Base-by-base conservation (phyloP, 2,329 filamentous ascomycete genomes). In the Leptosphaerulina australis region DNA sequence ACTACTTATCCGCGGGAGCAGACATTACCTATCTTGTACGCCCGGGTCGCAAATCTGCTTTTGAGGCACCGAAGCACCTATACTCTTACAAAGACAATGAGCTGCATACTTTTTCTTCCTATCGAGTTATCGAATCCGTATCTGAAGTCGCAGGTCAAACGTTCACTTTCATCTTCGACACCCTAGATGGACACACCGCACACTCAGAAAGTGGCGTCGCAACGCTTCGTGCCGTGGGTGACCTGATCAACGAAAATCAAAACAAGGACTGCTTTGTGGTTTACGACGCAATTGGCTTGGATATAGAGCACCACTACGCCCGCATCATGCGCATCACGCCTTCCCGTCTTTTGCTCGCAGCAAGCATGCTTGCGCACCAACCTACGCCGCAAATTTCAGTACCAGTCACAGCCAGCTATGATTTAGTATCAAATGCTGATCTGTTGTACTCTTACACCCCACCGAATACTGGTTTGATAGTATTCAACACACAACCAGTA, bases 1-100 rank as follows among this genome's bases (percentile, higher is more conserved):
- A 62, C 28, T 25, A 51, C 22, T 54, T 65, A 11, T 60, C 57
- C 3, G 20, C 38, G 12, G 57, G 48, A 9, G 56, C 58, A 25
- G 49, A 57, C 18, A 58, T 63, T n/a, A 65, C 57, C 24, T 65
- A 54, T 36, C 59, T 65, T 12, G 62, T 63, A 5, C 60, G 62
- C 2, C 57, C 59, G 3, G 60, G 60, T 26, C 62, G 62, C 25
- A 52, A 29, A 20, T 18, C 55, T 1, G 60, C 60, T 9, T 65
- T 60, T 20, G 11, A 29, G 4, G 28, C 55, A 5, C 62, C 62
- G 9, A 62, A 59, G 31, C 33, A 51, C 4, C 59, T 65, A 4
- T 65, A 62, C 39, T 33, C 50, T 8, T 65, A 65, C 43, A 60
- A 60, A 39, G 48, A 50, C 9, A 47, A 65, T 18, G 41, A 31